These are phyloP conservation scores for Tephrocybe rancida DNA, from an alignment of 768 basidiomycete species.

Conservation along the genomic window DNA sequence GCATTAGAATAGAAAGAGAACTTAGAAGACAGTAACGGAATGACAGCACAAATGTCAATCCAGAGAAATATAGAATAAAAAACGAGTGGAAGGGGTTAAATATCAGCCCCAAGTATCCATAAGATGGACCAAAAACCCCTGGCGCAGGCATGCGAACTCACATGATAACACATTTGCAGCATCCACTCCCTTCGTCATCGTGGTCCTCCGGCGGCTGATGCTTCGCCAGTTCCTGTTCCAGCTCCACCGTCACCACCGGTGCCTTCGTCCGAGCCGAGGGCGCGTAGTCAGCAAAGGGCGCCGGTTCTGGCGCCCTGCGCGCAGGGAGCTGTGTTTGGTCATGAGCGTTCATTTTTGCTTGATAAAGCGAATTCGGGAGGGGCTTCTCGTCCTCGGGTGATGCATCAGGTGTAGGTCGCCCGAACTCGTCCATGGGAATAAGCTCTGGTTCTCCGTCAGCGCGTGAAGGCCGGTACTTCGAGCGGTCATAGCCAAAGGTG, in stretches of 20 bases:
- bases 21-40: conserved; percentile 8
- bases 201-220: conserved; percentile 48
- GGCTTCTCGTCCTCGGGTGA: conserved; percentile 24
- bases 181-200: conserved; percentile 56
- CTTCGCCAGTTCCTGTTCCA: conserved; percentile 24
- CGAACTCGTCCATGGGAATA: conserved; percentile 73
- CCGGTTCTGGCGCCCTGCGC: conserved; percentile 50
- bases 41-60: conserved; percentile 13
- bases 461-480: conserved; percentile 63
- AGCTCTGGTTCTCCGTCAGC: conserved; percentile 32
- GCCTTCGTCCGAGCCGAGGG: conserved; percentile 25
- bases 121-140: not conserved
- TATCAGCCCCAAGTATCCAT: not conserved
- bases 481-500: conserved; percentile 77
- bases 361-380: conserved; percentile 18
- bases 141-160: conserved; percentile 37
- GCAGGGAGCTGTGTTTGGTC: conserved; percentile 31
- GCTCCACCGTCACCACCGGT: conserved; percentile 26
- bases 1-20: conserved; percentile 12
- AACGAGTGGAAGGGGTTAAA: conserved; percentile 14
- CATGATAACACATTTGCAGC: conserved; percentile 88
- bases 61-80: conserved; percentile 6
- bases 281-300: conserved; percentile 67
- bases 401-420: conserved; percentile 30
- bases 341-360: conserved; percentile 18